A percentile compares a stretch with the other conserved stretches of the same genome.
phyloP scores from a whole-genome alignment of 2,329 filamentous ascomycete genomes.

The Chaetomium globosum region DNA sequence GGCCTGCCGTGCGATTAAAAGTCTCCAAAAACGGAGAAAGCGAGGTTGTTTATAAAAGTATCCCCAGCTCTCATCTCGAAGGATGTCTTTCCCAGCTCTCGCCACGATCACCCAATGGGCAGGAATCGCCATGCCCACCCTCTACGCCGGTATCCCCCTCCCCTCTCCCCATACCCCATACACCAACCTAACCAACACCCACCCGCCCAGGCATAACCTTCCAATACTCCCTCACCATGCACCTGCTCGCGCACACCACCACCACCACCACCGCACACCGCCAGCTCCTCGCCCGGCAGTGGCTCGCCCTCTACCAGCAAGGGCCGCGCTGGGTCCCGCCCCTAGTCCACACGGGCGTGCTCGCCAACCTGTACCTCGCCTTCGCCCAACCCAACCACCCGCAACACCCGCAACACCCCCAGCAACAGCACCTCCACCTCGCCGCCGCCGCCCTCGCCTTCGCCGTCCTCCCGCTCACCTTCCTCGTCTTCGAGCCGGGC shows the following conservation, averaged over 20 bases:
- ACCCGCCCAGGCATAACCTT: constrained; percentile 28
- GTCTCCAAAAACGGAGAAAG: background rate
- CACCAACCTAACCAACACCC: background rate
- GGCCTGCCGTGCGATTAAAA: too few relatives aligned
- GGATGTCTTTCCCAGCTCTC: constrained; percentile 14
- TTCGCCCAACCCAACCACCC: background rate
- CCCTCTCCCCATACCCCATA: background rate
- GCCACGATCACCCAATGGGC: constrained; percentile 26
- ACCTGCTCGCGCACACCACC: constrained; percentile 16
- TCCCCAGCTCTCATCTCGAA: background rate
- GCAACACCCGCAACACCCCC: background rate
- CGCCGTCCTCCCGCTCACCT: constrained; percentile 29
- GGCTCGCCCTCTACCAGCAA: constrained; percentile 31
- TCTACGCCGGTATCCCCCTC: constrained; percentile 26
- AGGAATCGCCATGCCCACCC: constrained; percentile 26
- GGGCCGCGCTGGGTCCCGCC: constrained; percentile 32
- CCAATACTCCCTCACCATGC: constrained; percentile 29
- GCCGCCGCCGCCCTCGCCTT: constrained; percentile 7
- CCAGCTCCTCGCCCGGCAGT: constrained; percentile 29
- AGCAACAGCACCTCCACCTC: constrained; percentile 2
- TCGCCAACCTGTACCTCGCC: constrained; percentile 29
- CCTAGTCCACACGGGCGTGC: constrained; percentile 11
- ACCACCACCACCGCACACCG: constrained; percentile 14
- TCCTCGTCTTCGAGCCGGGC: constrained; percentile 32
- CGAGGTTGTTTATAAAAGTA: background rate